Conservation (phyloP, 106 monocot genomes). For the Iris macrosiphon region DNA sequence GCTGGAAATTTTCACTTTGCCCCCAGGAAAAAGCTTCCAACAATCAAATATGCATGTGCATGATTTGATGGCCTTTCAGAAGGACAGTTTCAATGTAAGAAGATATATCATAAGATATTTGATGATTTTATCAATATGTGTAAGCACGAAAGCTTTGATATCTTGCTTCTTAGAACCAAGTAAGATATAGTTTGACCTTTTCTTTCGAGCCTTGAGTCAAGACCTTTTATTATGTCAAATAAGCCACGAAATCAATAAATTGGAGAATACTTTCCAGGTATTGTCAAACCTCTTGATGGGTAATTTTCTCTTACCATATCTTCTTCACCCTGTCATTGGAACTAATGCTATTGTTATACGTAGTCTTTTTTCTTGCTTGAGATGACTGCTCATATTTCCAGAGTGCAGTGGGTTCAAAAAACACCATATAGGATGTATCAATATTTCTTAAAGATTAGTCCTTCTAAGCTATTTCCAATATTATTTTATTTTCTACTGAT, state of each 20-base stretch:
- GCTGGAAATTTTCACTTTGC: constrained; percentile 97
- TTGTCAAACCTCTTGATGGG: constrained; percentile 91
- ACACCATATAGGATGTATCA: constrained; percentile 75
- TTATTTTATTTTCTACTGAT: not conserved
- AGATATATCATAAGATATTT: not conserved
- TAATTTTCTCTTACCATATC: constrained; percentile 18
- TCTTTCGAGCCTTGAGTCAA: too few relatives aligned
- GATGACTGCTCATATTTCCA: constrained; percentile 15
- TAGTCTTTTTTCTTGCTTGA: not conserved
- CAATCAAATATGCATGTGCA: constrained; percentile 80
- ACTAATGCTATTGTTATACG: not conserved
- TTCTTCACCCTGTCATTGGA: not conserved
- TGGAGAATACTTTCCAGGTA: constrained; percentile 72
- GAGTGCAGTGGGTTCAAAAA: constrained; percentile 68
- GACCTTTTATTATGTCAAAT: constrained; percentile 33
- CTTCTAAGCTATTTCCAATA: not conserved
- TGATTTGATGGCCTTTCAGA: constrained; percentile 69
- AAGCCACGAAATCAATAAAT: constrained; percentile 73
- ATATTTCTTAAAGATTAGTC: constrained; percentile 75
- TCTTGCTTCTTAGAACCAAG: not conserved
- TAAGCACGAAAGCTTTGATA: not conserved
- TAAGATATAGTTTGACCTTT: not conserved
- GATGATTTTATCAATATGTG: not conserved
- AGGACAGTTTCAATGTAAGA: constrained; percentile 79
- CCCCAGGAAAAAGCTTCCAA: constrained; percentile 91